Conservation (phyloP, 352 stramenopile genomes). For the Phytophthora podocarpi region DNA sequence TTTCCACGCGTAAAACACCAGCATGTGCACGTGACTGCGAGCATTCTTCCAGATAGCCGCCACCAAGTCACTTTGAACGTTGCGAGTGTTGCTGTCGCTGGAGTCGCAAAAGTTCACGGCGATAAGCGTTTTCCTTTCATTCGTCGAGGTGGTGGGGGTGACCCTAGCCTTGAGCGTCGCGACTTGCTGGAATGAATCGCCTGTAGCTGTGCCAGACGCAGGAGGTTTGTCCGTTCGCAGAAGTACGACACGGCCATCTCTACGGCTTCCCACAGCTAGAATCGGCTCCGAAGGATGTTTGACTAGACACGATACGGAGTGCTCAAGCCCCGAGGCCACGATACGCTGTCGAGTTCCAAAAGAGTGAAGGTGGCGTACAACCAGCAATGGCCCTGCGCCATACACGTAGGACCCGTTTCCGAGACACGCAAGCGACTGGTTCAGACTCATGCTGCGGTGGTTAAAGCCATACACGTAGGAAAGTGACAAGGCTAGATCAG, state of each 20-base stretch:
- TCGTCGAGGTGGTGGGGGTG: not conserved
- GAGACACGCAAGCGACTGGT: conserved; percentile 45
- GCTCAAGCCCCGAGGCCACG: conserved; percentile 44
- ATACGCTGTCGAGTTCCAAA: conserved; percentile 37
- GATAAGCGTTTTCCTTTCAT: conserved; percentile 24
- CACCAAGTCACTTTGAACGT: conserved; percentile 42
- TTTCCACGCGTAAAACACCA: conserved; percentile 56
- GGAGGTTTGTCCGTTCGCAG: conserved; percentile 34
- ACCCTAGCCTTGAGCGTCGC: conserved; percentile 27
- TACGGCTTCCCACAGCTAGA: conserved; percentile 45
- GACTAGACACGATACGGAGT: conserved; percentile 55
- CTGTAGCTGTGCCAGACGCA: not conserved
- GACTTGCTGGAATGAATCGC: conserved; percentile 38
- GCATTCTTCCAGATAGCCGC: conserved; percentile 62
- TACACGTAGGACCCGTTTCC: conserved; percentile 46
- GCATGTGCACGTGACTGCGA: conserved; percentile 44
- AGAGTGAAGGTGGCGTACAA: conserved; percentile 45
- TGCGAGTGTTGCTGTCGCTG: conserved; percentile 14
- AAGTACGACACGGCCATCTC: conserved; percentile 38
- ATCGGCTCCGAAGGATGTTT: conserved; percentile 54
- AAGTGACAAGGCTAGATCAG: conserved; percentile 64
- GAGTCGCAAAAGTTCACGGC: conserved; percentile 34
- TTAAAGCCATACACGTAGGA: conserved; percentile 59
- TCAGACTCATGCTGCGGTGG: conserved; percentile 41
- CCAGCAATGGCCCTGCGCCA: conserved; percentile 47